Evolutionary conservation across 805 yeast species (phyloP).

Genomic region (Hanseniaspora occidentalis): DNA sequence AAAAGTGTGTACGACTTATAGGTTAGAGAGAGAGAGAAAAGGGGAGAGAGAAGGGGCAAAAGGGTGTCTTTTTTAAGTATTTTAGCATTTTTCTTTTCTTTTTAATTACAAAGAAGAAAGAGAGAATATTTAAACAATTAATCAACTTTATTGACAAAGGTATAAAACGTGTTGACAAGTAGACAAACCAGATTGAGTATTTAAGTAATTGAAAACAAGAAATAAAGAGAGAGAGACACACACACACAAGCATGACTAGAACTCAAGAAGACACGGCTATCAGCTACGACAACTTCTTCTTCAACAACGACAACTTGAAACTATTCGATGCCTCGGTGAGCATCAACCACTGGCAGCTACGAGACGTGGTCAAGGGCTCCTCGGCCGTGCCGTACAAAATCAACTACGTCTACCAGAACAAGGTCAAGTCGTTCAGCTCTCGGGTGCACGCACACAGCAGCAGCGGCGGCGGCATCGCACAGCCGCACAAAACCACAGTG

Average conservation of each 20-base stretch:
- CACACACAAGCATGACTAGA: no score
- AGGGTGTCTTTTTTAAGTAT: not conserved
- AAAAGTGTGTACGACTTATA: no score
- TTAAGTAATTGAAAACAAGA: no score
- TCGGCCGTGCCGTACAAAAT: slow-evolving; percentile 32
- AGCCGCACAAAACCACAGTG: not conserved
- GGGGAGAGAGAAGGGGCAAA: not conserved
- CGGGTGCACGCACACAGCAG: no score
- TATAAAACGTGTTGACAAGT: no score
- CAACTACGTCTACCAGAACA: slow-evolving; percentile 46
- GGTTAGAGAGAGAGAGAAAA: no score
- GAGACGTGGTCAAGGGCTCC: slow-evolving; percentile 53
- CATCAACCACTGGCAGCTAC: slow-evolving; percentile 62
- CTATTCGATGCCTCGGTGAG: slow-evolving; percentile 22
- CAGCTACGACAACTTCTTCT: not conserved
- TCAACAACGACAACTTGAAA: slow-evolving; percentile 7
- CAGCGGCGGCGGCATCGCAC: slow-evolving; percentile 13
- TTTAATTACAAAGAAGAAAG: not conserved
- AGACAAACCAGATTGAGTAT: no score
- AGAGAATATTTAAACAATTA: no score
- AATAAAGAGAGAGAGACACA: no score
- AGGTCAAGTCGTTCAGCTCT: slow-evolving; percentile 35
- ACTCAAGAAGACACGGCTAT: not conserved
- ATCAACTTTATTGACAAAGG: no score
- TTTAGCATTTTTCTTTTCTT: not conserved